These are phyloP conservation scores for Fusarium tupiense DNA, from an alignment of 2,329 filamentous ascomycete genomes.

Conservation along the genomic window DNA sequence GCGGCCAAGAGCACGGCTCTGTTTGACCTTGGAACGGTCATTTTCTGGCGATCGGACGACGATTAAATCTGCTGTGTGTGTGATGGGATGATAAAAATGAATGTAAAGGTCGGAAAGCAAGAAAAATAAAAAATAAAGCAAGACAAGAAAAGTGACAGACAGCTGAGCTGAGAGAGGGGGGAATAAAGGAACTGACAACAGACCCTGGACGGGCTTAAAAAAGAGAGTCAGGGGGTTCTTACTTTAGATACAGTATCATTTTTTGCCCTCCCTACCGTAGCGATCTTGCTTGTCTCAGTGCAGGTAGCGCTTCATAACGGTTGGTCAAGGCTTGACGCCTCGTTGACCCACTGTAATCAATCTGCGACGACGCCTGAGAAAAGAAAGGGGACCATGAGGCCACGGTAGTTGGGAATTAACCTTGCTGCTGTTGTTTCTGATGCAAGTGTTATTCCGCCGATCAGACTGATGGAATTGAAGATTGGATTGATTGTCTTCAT, in stretches of 20 bases:
- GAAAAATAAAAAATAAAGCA: not conserved
- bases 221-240: not conserved
- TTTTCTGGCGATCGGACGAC: not conserved
- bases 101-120: not conserved
- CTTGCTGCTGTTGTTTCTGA: not conserved
- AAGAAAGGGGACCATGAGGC: slow-evolving; percentile 6
- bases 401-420: slow-evolving; percentile 2
- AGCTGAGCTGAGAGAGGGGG: slow-evolving; percentile 10
- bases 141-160: not conserved
- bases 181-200: not conserved
- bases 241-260: not conserved
- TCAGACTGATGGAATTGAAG: not conserved
- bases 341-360: slow-evolving; percentile 23
- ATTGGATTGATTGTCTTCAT: not conserved
- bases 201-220: not conserved
- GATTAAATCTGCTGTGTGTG: not conserved
- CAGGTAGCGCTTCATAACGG: slow-evolving; percentile 14
- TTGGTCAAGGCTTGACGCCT: slow-evolving; percentile 22
- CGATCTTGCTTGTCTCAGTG: slow-evolving; percentile 11
- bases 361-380: not conserved
- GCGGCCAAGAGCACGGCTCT: slow-evolving; percentile 24
- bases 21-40: slow-evolving; percentile 22
- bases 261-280: slow-evolving; percentile 9
- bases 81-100: not conserved
- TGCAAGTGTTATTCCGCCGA: not conserved